These are phyloP conservation scores for Calonectria leucothoes DNA, from an alignment of 2,329 filamentous ascomycete species.

Conservation along the genomic window DNA sequence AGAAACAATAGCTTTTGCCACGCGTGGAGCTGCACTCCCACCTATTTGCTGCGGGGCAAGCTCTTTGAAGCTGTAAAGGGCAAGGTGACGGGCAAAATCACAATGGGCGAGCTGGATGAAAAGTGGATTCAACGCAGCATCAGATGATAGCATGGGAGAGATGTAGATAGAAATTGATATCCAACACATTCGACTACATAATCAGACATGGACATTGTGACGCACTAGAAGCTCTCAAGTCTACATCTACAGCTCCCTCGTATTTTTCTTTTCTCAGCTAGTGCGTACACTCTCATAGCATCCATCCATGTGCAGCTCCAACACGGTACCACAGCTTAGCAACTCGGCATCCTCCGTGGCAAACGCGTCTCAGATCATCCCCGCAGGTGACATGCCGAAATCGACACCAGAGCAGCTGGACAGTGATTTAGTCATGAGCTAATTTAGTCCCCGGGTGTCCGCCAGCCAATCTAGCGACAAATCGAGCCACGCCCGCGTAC, in stretches of 20 bases:
- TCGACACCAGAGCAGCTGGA: neutral
- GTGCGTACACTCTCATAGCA: too few relatives aligned
- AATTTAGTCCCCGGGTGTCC: neutral
- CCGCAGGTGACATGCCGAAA: neutral
- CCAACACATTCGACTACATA: neutral
- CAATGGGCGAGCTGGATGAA: constrained; percentile 25
- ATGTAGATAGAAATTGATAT: neutral
- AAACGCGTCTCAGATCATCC: neutral
- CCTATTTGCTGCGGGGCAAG: constrained; percentile 20
- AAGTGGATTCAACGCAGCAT: constrained; percentile 20
- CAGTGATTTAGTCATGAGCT: neutral
- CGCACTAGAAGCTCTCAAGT: too few relatives aligned
- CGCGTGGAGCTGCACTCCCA: constrained; percentile 33
- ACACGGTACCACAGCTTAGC: neutral
- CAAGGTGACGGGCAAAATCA: constrained; percentile 19
- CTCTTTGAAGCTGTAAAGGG: constrained; percentile 4
- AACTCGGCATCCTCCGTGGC: neutral
- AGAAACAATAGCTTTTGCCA: constrained; percentile 33
- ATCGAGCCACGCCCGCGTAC: neutral
- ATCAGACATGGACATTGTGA: neutral
- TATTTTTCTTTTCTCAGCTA: too few relatives aligned
- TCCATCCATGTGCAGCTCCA: neutral
- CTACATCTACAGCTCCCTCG: too few relatives aligned
- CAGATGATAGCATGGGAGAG: neutral
- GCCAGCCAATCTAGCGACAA: neutral